Conservation (phyloP, 2,329 filamentous ascomycete genomes). For the Apiospora arundinis region DNA sequence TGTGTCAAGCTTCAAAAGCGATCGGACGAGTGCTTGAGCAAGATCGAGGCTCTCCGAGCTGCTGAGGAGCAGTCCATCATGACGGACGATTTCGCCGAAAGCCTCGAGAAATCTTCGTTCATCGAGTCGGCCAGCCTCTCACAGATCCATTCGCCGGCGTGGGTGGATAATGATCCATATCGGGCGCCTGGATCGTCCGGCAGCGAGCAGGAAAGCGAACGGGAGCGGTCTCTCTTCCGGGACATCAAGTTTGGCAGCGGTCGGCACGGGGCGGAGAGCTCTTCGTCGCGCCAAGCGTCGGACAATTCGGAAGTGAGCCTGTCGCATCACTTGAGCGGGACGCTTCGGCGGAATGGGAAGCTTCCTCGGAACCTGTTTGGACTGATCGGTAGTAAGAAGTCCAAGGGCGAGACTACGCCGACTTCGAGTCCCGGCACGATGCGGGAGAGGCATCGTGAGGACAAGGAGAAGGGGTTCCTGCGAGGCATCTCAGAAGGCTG, state of each 20-base stretch:
- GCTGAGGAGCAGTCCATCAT: conserved; percentile 43
- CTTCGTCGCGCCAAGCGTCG: conserved; percentile 38
- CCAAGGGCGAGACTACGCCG: conserved; percentile 28
- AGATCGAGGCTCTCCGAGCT: conserved; percentile 53
- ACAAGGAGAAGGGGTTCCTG: conserved; percentile 36
- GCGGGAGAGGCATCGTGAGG: conserved; percentile 39
- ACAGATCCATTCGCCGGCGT: conserved; percentile 42
- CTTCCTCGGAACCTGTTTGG: conserved; percentile 50
- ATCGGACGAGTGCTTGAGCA: conserved; percentile 57
- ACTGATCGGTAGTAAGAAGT: conserved; percentile 46
- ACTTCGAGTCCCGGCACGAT: conserved; percentile 28
- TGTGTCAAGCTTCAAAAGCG: conserved; percentile 58
- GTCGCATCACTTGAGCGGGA: conserved; percentile 37
- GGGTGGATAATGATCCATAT: conserved; percentile 43
- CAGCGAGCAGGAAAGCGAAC: conserved; percentile 49
- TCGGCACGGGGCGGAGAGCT: conserved; percentile 29
- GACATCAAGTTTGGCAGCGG: conserved; percentile 30
- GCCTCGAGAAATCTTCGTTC: conserved; percentile 52
- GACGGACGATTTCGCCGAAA: conserved; percentile 51
- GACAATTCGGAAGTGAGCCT: conserved; percentile 38
- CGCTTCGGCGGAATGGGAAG: conserved; percentile 46
- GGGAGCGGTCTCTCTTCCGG: conserved; percentile 31
- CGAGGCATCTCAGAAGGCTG: conserved; percentile 39
- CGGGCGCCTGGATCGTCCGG: conserved; percentile 57
- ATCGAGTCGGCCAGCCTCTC: conserved; percentile 45